phyloP scores from a whole-genome alignment of 345 rosid genomes.

The Salix suchowensis region DNA sequence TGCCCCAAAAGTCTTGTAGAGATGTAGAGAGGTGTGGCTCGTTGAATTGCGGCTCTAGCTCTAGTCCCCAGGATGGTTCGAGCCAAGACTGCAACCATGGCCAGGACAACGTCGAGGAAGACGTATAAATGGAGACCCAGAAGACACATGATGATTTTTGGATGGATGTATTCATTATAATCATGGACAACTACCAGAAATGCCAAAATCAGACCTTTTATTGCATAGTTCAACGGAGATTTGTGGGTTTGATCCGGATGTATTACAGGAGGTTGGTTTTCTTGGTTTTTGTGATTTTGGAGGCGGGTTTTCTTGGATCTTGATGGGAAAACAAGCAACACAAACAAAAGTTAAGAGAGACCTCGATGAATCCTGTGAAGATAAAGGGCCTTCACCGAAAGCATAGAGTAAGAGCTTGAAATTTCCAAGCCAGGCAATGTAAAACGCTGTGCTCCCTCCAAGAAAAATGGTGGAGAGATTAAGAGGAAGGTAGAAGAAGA shows the following conservation, averaged over 20 bases:
- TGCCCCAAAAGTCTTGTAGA: constrained; percentile 71
- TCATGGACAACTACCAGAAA: neutral
- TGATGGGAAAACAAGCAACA: constrained; percentile 14
- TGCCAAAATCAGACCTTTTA: neutral
- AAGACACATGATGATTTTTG: neutral
- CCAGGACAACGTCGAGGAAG: constrained; percentile 1
- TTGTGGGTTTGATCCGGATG: no score
- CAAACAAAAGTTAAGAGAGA: neutral
- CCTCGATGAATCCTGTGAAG: neutral
- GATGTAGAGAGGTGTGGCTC: constrained; percentile 40
- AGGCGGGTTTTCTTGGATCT: neutral
- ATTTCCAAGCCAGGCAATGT: constrained; percentile 22
- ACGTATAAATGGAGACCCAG: neutral
- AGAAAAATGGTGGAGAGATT: constrained; percentile 1
- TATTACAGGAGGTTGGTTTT: no score
- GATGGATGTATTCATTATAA: constrained; percentile 1
- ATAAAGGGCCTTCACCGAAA: constrained; percentile 15
- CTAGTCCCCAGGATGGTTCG: neutral
- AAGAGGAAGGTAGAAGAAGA: constrained; percentile 21
- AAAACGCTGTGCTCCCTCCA: constrained; percentile 12
- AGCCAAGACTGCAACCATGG: neutral
- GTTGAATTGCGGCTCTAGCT: constrained; percentile 16
- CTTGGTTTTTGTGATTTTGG: neutral
- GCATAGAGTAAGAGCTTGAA: constrained; percentile 21
- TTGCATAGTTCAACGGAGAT: neutral